Percentiles rank a stretch among this genome's conserved stretches.
These are phyloP conservation scores for Talaromyces thailandensis DNA, from an alignment of 495 filamentous ascomycete species.

Conservation along the genomic window DNA sequence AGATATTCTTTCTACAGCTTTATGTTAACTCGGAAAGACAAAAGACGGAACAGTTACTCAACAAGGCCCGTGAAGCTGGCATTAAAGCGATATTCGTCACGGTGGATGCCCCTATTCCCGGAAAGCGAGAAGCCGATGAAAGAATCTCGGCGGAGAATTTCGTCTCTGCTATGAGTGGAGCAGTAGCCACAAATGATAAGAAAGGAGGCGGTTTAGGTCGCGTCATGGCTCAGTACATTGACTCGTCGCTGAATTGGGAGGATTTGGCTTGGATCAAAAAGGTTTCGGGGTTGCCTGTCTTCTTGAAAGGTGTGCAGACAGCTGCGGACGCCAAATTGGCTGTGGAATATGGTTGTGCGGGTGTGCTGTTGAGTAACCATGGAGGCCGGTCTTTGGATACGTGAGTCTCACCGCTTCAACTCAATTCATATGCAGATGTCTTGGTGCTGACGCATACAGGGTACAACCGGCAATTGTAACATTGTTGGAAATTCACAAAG, in stretches of 20 bases:
- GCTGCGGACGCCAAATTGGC: slow-evolving; percentile 85
- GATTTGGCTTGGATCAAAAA: slow-evolving; percentile 68
- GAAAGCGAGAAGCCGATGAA: slow-evolving; percentile 90
- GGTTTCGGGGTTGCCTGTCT: slow-evolving; percentile 74
- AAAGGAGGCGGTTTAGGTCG: slow-evolving; percentile 10
- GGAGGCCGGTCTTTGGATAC: slow-evolving; percentile 86
- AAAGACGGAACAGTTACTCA: slow-evolving; percentile 55
- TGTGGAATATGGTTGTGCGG: slow-evolving; percentile 48
- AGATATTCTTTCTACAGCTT: slow-evolving; percentile 65
- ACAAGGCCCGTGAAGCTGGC: not conserved
- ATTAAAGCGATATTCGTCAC: slow-evolving; percentile 63
- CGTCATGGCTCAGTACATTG: slow-evolving; percentile 63
- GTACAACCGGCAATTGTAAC: slow-evolving; percentile 35
- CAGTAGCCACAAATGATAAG: slow-evolving; percentile 53
- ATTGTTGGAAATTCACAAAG: slow-evolving; percentile 74
- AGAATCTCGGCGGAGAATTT: slow-evolving; percentile 43
- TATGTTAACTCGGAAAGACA: slow-evolving; percentile 68
- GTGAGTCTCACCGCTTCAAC: slow-evolving; percentile 21
- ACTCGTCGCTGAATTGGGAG: slow-evolving; percentile 77
- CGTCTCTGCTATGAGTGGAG: slow-evolving; percentile 45
- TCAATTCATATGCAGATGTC: too few species aligned
- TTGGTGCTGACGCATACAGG: too few species aligned
- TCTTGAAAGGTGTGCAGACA: slow-evolving; percentile 88
- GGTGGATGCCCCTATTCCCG: slow-evolving; percentile 82
- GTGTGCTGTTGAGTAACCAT: slow-evolving; percentile 86